Base-by-base conservation (phyloP, 1,284 basidiomycete species). In the Ceratobasidium papillatum region DNA sequence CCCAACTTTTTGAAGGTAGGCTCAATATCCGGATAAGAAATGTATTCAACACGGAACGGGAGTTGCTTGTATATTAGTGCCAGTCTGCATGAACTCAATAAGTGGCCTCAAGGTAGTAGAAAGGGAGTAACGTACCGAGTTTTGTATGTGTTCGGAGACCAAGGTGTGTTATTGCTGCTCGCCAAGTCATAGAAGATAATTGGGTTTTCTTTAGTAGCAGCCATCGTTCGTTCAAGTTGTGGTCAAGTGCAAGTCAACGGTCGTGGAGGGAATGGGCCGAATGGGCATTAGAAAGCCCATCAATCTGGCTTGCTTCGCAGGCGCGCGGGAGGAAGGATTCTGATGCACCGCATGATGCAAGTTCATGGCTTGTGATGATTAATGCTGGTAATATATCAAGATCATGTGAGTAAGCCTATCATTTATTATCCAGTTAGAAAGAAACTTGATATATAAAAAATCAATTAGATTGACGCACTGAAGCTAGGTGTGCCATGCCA, bases 1-100 rank as follows among this genome's bases (percentile, higher is more conserved):
- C 86, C 85, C 52, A 87, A 59, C 61, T 80, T 78, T 32, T 83
- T 81, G 73, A 87, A 76, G 76, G 89, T 80, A 63, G 84, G 80
- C 66, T 80, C 78, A 49, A 82, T 81, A 74, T 82, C 81, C 3
- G 81, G 78, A 72, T 78, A 80, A 61, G 81, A 80, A 49, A 82
- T 77, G 79, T 80, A 82, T 58, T 80, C 77, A 41, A 77, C 77
- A 34, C 76, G 75, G 64, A 75, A 77, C 32, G 77, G 75, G 25
- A 82, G 45, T 2, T 79, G 78, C 75, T 82, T 82, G 76, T 77
- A 68, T 74, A 80, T 81, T 45, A 82, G 75, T 22, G 77, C 75
- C 58, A 76, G 79, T n/a, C 81, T 81, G 11, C 17, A 45, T 47
- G 34, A 22, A 30, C 38, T 25, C 12, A 62, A 32, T 34, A n/a